Percentiles rank a stretch among this genome's conserved stretches.
These are phyloP conservation scores for Aspergillus sp. DNA, from an alignment of 2,329 filamentous ascomycete genomes.

Conservation along the genomic window DNA sequence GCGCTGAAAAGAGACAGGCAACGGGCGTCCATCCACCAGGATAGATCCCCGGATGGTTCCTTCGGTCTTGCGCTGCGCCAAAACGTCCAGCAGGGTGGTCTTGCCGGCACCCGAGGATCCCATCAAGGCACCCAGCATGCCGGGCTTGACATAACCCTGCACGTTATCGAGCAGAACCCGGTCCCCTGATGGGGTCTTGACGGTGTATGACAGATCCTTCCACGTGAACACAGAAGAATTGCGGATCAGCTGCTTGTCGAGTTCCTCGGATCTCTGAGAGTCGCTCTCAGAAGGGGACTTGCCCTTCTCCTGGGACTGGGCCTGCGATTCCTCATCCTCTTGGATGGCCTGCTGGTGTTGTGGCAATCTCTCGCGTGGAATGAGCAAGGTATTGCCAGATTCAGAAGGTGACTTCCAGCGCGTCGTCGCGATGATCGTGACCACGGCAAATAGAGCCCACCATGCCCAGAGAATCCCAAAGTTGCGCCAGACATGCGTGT, in stretches of 20 bases:
- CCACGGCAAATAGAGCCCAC: slow-evolving; percentile 50
- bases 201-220: slow-evolving; percentile 62
- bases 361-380: slow-evolving; percentile 52
- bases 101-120: slow-evolving; percentile 73
- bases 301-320: slow-evolving; percentile 14
- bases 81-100: slow-evolving; percentile 61
- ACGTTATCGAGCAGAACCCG: slow-evolving; percentile 56
- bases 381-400: slow-evolving; percentile 46
- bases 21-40: slow-evolving; percentile 53
- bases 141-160: slow-evolving; percentile 67
- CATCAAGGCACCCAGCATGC: slow-evolving; percentile 67
- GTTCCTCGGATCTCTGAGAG: slow-evolving; percentile 10
- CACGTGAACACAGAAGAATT: slow-evolving; percentile 65
- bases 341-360: slow-evolving; percentile 20
- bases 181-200: slow-evolving; percentile 48
- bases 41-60: slow-evolving; percentile 56
- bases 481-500: slow-evolving; percentile 49
- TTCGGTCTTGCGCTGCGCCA: slow-evolving; percentile 59
- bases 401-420: slow-evolving; percentile 48
- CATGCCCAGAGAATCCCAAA: slow-evolving; percentile 55
- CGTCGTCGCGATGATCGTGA: slow-evolving; percentile 51
- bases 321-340: slow-evolving; percentile 43
- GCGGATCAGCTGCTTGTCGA: slow-evolving; percentile 42
- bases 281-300: slow-evolving; percentile 12
- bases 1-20: slow-evolving; percentile 55